A percentile compares a stretch with the other conserved stretches of the same genome.
Evolutionary conservation across 768 basidiomycete species (phyloP).

Genomic region (Lentinula guzmanii): DNA sequence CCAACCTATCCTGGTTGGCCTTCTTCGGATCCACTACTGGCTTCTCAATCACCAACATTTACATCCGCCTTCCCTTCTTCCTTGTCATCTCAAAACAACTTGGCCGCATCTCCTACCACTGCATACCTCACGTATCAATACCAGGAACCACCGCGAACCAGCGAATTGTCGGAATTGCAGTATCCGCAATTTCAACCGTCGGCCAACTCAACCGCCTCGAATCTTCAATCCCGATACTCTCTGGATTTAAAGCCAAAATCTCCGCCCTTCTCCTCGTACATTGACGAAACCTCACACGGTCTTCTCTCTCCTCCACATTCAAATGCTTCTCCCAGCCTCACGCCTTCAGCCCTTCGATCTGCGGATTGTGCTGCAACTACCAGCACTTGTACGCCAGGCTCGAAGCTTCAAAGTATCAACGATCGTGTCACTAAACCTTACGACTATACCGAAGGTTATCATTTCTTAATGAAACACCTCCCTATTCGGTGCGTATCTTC

Average conservation of each 20-base stretch:
- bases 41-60: slow-evolving; percentile 22
- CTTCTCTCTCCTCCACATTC: slow-evolving; percentile 34
- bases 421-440: slow-evolving; percentile 72
- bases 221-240: slow-evolving; percentile 47
- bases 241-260: slow-evolving; percentile 36
- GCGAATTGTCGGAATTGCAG: slow-evolving; percentile 31
- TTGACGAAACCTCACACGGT: slow-evolving; percentile 19
- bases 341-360: slow-evolving; percentile 29
- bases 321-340: slow-evolving; percentile 32
- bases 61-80: slow-evolving; percentile 1
- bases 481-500: slow-evolving; percentile 64
- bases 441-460: slow-evolving; percentile 95
- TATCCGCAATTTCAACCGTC: slow-evolving; percentile 26
- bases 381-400: slow-evolving; percentile 18
- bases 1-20: slow-evolving; percentile 40
- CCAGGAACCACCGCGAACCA: slow-evolving; percentile 25
- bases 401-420: slow-evolving; percentile 52
- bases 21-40: slow-evolving; percentile 23
- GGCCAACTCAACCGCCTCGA: slow-evolving; percentile 6
- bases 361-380: slow-evolving; percentile 19
- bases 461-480: slow-evolving; percentile 93
- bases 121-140: slow-evolving; percentile 46
- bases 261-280: slow-evolving; percentile 29
- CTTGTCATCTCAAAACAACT: not conserved
- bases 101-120: slow-evolving; percentile 10